Evolutionary conservation across 257 asterid genomes (phyloP), one percentile per base, ranked within the genome.

Genomic region (Anisodus tanguticus): DNA sequence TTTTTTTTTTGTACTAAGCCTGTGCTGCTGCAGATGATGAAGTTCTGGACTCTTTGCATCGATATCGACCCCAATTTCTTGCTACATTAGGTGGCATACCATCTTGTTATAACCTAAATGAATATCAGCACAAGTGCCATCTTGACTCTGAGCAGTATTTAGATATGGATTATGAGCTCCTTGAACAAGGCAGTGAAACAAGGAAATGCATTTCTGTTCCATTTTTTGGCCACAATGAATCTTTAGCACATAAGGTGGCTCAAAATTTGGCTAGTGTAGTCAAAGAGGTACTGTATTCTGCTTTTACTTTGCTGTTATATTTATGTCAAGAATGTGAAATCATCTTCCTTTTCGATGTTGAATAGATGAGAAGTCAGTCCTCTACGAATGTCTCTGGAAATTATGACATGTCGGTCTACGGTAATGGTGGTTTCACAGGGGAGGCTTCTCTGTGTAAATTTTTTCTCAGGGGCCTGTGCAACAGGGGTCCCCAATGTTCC

Each of bases 11-110:
- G 71, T 82, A 74, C 53, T 63, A 82, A 83, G 19, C 49, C 7
- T 82, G 79, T 81, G 86, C 54, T 67, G 86, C 90, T 91, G 94
- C 95, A 96, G 99, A 92, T 93, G 93, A 94, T 85, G 99, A 94
- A 86, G 89, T 95, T 82, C 83, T 96, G 51, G 77, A 86, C 82
- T 82, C 93, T 64, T 86, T 96, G 87, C 99, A 96, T 85, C 94
- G 98, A 3, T 89, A 86, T 87, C 97, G 98, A 22, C 99, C 99
- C 84, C 89, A 90, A 87, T 86, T 77, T 89, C 81, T 96, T 83
- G 85, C 87, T 83, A 84, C 85, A 70, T 92, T 90, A 63, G 86
- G 85, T 83, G 85, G 90, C 81, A 35, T 86, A 45, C 99, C 95
- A 37, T 83, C 84, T 82, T 91, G 88, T 88, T 88, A 86, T 22